Base-by-base conservation (phyloP, 768 basidiomycete species). In the Obba rivulosa region DNA sequence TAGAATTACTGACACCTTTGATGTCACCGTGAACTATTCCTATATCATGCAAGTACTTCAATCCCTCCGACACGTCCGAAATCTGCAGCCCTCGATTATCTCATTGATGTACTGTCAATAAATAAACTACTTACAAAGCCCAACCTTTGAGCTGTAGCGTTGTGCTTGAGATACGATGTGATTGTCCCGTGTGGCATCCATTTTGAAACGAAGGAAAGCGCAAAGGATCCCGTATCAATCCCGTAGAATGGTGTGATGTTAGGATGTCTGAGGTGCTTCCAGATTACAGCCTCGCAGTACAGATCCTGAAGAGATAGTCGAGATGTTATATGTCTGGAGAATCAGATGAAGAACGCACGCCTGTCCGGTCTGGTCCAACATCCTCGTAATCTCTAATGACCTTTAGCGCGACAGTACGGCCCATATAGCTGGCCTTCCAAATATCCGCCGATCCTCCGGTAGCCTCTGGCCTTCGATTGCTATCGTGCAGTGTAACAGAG, bases 1-100 rank as follows among this genome's bases (percentile, higher is more conserved):
- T 21, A 34, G 22, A 38, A 3, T 34, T 9, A 54, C 59, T 23
- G 39, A 57, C 62, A 3, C 48, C 55, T 45, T 61, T 59, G 14
- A 63, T 20, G 28, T 60, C 60, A 0, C 58, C 59, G 45, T 63
- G 62, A 13, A 63, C 37, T 10, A 63, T 48, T 31, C 44, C 47
- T n/a, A 57, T 42, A 14, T 41, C 35, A 42, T 63, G 62, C 8
- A 62, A 50, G 39, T 57, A 60, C 21, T 49, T 35, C 8, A 63
- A 48, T 3, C 62, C 62, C 1, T 40, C 25, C 3, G 55, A 43
- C 2, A 61, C 53, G 8, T 57, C 58, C 8, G 35, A 20, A 3
- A 58, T 25, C 62, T 63, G 31, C 17, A 10, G 23, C 49, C 45
- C n/a, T 7, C 18, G 14, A 8, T n/a, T 18, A 24, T 7, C 10